A percentile compares a stretch with the other conserved stretches of the same genome.
phyloP scores from a whole-genome alignment of 2,329 filamentous ascomycete species.

The Davidsoniella neocaledoniae region DNA sequence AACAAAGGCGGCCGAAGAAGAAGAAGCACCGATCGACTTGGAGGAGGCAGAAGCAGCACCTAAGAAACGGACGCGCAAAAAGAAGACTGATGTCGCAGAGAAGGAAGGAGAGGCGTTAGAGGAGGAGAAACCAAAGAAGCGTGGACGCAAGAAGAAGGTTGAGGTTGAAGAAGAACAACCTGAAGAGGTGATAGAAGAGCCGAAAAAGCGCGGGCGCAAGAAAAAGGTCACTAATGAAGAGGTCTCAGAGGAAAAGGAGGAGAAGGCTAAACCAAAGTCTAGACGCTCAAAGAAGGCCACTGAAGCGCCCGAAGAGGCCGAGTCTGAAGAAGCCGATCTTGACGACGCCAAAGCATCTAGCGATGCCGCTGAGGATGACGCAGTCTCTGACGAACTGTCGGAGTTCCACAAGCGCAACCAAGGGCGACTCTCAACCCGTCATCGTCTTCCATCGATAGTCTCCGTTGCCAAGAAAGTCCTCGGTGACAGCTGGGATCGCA shows the following conservation, averaged over 20 bases:
- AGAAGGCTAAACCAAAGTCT: not conserved
- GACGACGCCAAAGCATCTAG: not conserved
- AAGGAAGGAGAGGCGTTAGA: not conserved
- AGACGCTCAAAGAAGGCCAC: too few relatives aligned
- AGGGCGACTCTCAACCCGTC: too few relatives aligned
- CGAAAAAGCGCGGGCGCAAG: not conserved
- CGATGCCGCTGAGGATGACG: not conserved
- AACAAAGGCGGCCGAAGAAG: not conserved
- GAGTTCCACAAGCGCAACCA: too few relatives aligned
- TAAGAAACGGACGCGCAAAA: not conserved
- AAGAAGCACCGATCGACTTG: not conserved
- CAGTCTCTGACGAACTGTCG: not conserved
- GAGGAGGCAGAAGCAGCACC: not conserved
- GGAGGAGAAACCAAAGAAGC: slow-evolving; percentile 4
- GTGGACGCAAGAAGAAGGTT: not conserved
- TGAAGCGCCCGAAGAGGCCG: not conserved
- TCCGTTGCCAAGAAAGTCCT: not conserved
- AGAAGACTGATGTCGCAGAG: not conserved
- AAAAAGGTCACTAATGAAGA: not conserved
- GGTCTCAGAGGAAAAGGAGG: not conserved
- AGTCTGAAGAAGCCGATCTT: not conserved
- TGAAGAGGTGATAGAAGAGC: not conserved
- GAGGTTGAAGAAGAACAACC: not conserved
- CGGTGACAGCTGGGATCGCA: not conserved
- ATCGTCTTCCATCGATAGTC: too few relatives aligned